Evolutionary conservation across 768 basidiomycete genomes (phyloP).

Genomic region (Podaxis sp.): DNA sequence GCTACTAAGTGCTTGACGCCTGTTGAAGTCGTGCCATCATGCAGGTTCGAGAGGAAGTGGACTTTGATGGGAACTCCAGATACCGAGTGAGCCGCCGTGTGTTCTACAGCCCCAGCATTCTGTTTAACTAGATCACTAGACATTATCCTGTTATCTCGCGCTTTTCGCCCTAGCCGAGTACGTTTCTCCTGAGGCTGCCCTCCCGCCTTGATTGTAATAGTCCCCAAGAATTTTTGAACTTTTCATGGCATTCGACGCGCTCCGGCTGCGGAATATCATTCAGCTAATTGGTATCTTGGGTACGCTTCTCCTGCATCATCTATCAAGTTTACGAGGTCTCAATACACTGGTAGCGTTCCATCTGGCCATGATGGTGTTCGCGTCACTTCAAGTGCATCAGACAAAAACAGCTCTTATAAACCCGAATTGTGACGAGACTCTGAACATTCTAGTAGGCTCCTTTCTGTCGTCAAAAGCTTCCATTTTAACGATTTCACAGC

Average conservation of each 20-base stretch:
- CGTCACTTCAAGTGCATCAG: slow-evolving; percentile 76
- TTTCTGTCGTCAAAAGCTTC: background rate
- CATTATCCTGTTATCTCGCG: slow-evolving; percentile 82
- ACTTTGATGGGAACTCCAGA: slow-evolving; percentile 29
- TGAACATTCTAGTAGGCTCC: slow-evolving; percentile 39
- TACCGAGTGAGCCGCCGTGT: slow-evolving; percentile 49
- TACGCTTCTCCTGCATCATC: slow-evolving; percentile 29
- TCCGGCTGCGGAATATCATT: slow-evolving; percentile 74
- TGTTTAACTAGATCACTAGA: slow-evolving; percentile 37
- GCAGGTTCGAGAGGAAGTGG: slow-evolving; percentile 44
- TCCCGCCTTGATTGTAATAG: slow-evolving; percentile 1
- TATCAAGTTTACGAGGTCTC: background rate
- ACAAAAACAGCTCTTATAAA: slow-evolving; percentile 61
- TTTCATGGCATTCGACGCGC: slow-evolving; percentile 80
- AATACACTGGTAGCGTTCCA: slow-evolving; percentile 60
- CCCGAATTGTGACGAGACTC: slow-evolving; percentile 33
- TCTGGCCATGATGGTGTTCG: slow-evolving; percentile 67
- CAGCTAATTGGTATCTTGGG: slow-evolving; percentile 74
- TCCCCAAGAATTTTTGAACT: slow-evolving; percentile 69
- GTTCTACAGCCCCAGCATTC: background rate
- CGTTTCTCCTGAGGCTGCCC: slow-evolving; percentile 21
- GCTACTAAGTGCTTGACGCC: background rate
- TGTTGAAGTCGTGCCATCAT: slow-evolving; percentile 28
- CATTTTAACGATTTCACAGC: slow-evolving; percentile 30
- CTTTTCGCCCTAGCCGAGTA: slow-evolving; percentile 84